Evolutionary conservation across 176 grass and related monocot genomes (phyloP), one percentile per base, ranked within the genome.

Genomic region (Oryza punctata): DNA sequence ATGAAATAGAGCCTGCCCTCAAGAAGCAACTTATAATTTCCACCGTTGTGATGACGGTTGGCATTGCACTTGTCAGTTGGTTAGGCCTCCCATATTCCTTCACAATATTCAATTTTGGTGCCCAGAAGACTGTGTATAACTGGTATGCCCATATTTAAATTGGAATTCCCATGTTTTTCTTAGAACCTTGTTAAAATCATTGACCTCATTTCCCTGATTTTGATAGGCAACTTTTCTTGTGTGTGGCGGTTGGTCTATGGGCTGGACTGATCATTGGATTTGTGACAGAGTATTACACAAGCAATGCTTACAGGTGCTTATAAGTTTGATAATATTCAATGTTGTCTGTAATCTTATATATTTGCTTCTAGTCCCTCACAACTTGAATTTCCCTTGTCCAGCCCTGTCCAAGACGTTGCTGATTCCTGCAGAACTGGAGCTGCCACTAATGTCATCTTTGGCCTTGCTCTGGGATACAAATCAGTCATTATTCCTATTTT

Each of bases 31-130:
- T 97, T 45, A 89, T 97, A 59, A 94, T 94, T 33, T 97, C 94
- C 43, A 97, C 94, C 45, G 78, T 15, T 32, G 80, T 97, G 67
- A 97, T 97, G 94, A 97, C 94, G 19, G 5, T 83, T 80, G 94
- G 94, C 69, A 92, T 97, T 75, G 94, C 92, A 54, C 32, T 97
- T 1, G 94, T 94, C 72, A 97, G 94, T 83, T 97, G 94, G 94
- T 69, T 97, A 57, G 94, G 90, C 10, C 94, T 97, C 60, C 94
- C 94, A 21, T 94, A 85, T 47, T 83, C 78, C 67, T 97, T 97
- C 85, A 97, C 92, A 60, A 97, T 97, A 35, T 97, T 91, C 86
- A 94, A 97, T 78, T 97, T 97, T 89, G 94, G 94, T 78, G 81
- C n/a, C 19, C 94, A 97, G 92, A 97, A 97, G 84, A 92, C 90